Evolutionary conservation across 2,329 filamentous ascomycete species (phyloP).

Genomic region (Saccharata proteae): DNA sequence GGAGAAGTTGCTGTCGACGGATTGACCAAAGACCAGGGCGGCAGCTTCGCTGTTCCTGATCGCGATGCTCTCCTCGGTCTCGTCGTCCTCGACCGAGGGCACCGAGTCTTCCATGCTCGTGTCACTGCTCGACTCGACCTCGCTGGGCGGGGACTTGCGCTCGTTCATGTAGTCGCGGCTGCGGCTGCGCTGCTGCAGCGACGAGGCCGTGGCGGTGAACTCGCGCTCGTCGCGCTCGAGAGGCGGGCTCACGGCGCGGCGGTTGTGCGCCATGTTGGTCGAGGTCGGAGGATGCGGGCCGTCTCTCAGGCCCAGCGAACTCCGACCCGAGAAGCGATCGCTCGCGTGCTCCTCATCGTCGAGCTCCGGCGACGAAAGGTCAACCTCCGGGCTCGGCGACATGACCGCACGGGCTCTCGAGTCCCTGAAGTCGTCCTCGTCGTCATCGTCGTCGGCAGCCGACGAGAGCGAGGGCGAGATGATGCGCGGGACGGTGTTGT

Average conservation of each 20-base stretch:
- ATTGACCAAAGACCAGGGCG: constrained; percentile 37
- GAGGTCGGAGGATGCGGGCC: constrained; percentile 23
- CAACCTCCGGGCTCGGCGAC: constrained; percentile 86
- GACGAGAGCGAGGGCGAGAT: constrained; percentile 82
- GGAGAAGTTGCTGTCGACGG: constrained; percentile 10
- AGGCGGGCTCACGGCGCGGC: constrained; percentile 71
- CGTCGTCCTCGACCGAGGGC: constrained; percentile 21
- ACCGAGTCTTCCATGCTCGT: constrained; percentile 10
- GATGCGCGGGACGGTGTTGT: constrained; percentile 42
- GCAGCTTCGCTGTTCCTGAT: constrained; percentile 38
- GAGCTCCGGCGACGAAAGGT: constrained; percentile 76
- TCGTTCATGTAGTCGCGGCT: constrained; percentile 28
- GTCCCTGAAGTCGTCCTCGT: constrained; percentile 49
- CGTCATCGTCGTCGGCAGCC: constrained; percentile 53
- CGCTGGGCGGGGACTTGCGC: constrained; percentile 19
- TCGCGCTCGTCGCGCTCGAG: constrained; percentile 92
- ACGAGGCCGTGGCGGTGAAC: constrained; percentile 89
- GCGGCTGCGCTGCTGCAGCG: constrained; percentile 51
- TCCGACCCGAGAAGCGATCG: constrained; percentile 44
- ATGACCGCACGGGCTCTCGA: constrained; percentile 50
- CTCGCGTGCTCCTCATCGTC: constrained; percentile 61
- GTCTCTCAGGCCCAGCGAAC: constrained; percentile 14
- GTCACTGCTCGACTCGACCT: constrained; percentile 16
- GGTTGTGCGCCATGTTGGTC: constrained; percentile 42
- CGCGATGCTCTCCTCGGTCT: constrained; percentile 36